A percentile compares a stretch with the other conserved stretches of the same genome.
Evolutionary conservation across 306 rosid genomes (phyloP).

Genomic region (Heteromeles arbutifolia): DNA sequence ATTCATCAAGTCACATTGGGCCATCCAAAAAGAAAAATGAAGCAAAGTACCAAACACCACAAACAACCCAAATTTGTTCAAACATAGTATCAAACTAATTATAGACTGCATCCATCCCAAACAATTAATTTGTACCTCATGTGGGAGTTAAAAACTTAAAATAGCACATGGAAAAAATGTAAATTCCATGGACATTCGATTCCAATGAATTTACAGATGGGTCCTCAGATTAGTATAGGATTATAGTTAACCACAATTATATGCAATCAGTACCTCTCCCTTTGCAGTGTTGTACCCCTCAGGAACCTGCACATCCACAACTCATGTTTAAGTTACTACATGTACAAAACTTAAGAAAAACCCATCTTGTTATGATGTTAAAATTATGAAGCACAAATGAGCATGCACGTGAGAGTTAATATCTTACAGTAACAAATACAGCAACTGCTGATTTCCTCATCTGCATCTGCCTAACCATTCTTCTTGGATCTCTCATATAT

Average conservation of each 20-base stretch:
- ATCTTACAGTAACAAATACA: slow-evolving; percentile 34
- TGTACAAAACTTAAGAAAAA: too few species aligned
- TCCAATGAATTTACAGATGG: neutral
- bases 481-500: slow-evolving; percentile 93
- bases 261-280: slow-evolving; percentile 28
- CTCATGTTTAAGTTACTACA: too few species aligned
- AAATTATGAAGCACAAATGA: too few species aligned
- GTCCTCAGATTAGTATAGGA: neutral
- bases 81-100: neutral
- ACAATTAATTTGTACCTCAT: neutral
- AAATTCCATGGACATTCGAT: neutral
- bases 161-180: too few species aligned
- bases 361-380: too few species aligned
- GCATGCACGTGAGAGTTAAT: too few species aligned
- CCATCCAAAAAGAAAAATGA: neutral
- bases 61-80: neutral
- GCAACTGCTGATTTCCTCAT: slow-evolving; percentile 48
- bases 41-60: neutral
- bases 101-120: too few species aligned
- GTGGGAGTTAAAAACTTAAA: neutral
- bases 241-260: slow-evolving; percentile 2
- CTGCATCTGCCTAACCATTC: slow-evolving; percentile 83
- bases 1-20: neutral
- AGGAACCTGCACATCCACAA: too few species aligned
- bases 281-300: too few species aligned